Conservation (phyloP, 352 stramenopile species). For the Phytophthora constricta region DNA sequence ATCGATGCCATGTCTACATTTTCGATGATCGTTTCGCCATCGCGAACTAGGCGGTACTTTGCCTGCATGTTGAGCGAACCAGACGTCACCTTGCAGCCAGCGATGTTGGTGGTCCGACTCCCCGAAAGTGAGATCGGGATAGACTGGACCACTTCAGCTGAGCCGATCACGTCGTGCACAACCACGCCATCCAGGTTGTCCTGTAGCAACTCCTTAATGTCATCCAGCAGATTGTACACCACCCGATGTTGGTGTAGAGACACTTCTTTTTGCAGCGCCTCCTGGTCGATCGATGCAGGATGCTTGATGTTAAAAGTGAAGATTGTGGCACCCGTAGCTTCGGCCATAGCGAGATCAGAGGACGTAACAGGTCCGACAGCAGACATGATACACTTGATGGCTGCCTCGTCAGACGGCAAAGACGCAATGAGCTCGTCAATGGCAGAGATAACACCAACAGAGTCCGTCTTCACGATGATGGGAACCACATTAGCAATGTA, state of each 20-base stretch:
- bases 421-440: conserved; percentile 85
- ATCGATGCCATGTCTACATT: conserved; percentile 89
- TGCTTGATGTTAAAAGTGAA: conserved; percentile 92
- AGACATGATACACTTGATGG: conserved; percentile 88
- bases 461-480: conserved; percentile 98
- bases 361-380: conserved; percentile 81
- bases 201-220: conserved; percentile 83
- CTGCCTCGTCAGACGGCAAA: conserved; percentile 68
- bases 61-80: conserved; percentile 91
- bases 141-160: conserved; percentile 81
- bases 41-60: conserved; percentile 88
- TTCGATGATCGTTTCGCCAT: conserved; percentile 91
- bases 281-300: conserved; percentile 72
- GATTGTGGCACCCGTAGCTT: conserved; percentile 82
- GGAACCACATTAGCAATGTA: conserved; percentile 95
- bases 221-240: conserved; percentile 90
- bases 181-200: conserved; percentile 71
- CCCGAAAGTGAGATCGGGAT: conserved; percentile 87
- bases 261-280: conserved; percentile 83
- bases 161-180: conserved; percentile 71
- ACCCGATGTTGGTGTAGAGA: conserved; percentile 77
- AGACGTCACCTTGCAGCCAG: conserved; percentile 95
- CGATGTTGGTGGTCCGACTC: conserved; percentile 93
- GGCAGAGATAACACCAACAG: conserved; percentile 96
- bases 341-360: conserved; percentile 85